Conservation (phyloP, 2,329 filamentous ascomycete species). For the Diplodia corticola region DNA sequence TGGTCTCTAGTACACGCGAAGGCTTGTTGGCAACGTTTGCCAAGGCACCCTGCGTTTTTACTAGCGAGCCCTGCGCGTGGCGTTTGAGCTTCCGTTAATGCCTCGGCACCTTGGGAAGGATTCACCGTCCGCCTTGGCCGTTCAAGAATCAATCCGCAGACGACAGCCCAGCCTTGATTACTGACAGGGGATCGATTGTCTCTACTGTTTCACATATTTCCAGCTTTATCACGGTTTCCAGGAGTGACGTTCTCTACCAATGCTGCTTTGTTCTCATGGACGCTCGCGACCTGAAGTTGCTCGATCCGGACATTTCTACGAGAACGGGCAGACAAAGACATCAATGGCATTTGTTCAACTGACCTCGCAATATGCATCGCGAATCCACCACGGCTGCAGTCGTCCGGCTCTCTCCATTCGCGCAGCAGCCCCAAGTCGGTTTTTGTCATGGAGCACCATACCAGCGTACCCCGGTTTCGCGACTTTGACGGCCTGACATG, state of each 20-base stretch:
- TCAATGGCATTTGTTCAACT: not conserved
- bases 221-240: not conserved
- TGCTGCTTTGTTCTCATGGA: constrained; percentile 5
- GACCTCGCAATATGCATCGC: not conserved
- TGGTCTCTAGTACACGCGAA: constrained; percentile 9
- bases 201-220: not conserved
- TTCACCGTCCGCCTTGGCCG: not conserved
- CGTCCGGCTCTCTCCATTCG: not conserved
- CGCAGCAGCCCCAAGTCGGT: not conserved
- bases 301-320: not conserved
- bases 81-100: not conserved
- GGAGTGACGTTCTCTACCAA: not conserved
- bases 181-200: not conserved
- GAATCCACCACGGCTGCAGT: not conserved
- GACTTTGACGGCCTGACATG: not conserved
- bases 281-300: not conserved
- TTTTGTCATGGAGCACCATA: not conserved
- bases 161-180: not conserved
- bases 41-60: not conserved
- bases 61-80: not conserved
- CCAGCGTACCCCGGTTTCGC: not conserved
- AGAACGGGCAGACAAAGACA: constrained; percentile 9
- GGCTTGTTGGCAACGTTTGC: constrained; percentile 5
- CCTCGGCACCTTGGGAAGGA: not conserved
- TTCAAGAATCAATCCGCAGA: not conserved